These are phyloP conservation scores for Psidium friedrichsthalianum DNA, from an alignment of 345 rosid species.

Conservation along the genomic window DNA sequence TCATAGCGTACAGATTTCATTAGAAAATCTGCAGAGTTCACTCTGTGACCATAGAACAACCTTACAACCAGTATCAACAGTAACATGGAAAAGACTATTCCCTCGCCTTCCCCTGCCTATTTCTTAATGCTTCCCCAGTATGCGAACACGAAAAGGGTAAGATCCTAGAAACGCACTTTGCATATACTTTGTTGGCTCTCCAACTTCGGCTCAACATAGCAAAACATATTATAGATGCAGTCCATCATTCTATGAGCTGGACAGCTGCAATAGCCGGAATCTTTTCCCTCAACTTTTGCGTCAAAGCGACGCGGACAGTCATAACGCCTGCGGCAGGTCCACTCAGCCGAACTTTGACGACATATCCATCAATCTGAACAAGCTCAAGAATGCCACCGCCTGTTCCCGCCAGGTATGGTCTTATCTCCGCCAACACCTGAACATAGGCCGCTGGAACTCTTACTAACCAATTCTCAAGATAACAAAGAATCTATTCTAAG, in stretches of 20 bases:
- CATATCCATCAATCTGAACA: slow-evolving; percentile 49
- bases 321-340: slow-evolving; percentile 90
- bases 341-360: slow-evolving; percentile 57
- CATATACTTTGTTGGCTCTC: neutral
- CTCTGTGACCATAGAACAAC: neutral
- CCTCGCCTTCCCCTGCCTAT: neutral
- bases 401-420: slow-evolving; percentile 83
- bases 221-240: neutral
- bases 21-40: neutral
- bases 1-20: neutral
- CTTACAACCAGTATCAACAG: neutral
- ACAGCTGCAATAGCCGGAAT: slow-evolving; percentile 78
- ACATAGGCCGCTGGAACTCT: neutral
- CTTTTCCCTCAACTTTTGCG: slow-evolving; percentile 81
- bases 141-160: neutral
- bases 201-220: neutral
- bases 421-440: slow-evolving; percentile 74
- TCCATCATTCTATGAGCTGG: slow-evolving; percentile 52
- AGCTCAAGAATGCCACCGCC: slow-evolving; percentile 88
- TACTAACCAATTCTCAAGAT: neutral
- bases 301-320: slow-evolving; percentile 86
- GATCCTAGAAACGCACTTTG: neutral
- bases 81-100: neutral
- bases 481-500: neutral
- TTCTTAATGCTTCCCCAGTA: neutral